A percentile compares a stretch with the other conserved stretches of the same genome.
Conservation (phyloP, 2,329 filamentous ascomycete genomes). For the Ceratocystiopsis minuta region DNA sequence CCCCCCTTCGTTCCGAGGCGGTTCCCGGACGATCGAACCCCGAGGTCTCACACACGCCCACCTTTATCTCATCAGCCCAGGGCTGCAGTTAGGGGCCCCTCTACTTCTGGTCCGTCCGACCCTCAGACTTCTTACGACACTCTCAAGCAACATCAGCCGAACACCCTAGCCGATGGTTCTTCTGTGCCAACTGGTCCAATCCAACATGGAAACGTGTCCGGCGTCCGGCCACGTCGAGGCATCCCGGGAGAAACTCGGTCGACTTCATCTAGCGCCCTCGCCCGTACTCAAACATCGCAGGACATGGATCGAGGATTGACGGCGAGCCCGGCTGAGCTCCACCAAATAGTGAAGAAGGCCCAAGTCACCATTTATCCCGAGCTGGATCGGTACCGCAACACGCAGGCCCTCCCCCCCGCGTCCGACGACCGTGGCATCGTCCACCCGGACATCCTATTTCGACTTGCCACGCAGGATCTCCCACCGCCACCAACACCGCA, state of each 20-base stretch:
- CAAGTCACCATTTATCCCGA: constrained; percentile 39
- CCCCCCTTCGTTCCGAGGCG: too few relatives aligned
- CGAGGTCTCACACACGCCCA: too few relatives aligned
- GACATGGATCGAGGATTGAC: constrained; percentile 25
- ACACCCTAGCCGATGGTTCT: too few relatives aligned
- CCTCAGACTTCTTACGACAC: too few relatives aligned
- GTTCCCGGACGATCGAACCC: too few relatives aligned
- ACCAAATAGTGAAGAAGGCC: constrained; percentile 19
- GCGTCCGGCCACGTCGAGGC: too few relatives aligned
- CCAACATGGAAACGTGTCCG: neutral
- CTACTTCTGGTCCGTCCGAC: too few relatives aligned
- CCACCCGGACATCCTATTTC: constrained; percentile 31
- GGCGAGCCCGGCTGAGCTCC: constrained; percentile 26
- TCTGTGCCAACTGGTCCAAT: neutral
- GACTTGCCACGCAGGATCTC: constrained; percentile 43
- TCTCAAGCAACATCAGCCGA: too few relatives aligned
- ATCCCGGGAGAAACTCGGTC: neutral
- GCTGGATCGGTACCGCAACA: constrained; percentile 39
- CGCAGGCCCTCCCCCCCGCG: constrained; percentile 18
- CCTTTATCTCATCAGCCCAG: too few relatives aligned
- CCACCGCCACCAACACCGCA: constrained; percentile 46
- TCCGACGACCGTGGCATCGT: constrained; percentile 14
- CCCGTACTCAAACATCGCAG: constrained; percentile 10
- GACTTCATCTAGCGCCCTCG: too few relatives aligned
- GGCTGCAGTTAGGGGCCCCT: too few relatives aligned